A percentile compares a stretch with the other conserved stretches of the same genome.
Evolutionary conservation across 164 flowering plant genomes (phyloP).

Genomic region (Tinospora cordifolia): DNA sequence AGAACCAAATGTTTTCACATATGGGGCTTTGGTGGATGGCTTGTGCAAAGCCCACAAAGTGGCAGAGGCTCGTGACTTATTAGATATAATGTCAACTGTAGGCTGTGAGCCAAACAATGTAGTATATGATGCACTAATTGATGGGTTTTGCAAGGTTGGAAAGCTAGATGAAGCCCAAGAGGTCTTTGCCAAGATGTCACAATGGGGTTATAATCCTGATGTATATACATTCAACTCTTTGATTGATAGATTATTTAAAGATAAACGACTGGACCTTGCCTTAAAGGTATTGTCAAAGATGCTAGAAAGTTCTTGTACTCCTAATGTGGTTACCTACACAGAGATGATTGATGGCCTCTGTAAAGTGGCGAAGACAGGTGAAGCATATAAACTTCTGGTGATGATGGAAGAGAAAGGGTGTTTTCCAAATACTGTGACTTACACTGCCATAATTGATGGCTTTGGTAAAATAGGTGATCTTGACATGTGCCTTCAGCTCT

Average conservation of each 20-base stretch:
- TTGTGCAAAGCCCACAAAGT: constrained; percentile 79
- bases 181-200: constrained; percentile 63
- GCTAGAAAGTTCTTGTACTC: constrained; percentile 73
- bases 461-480: constrained; percentile 72
- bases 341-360: constrained; percentile 88
- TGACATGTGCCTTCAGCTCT: constrained; percentile 56
- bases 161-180: constrained; percentile 80
- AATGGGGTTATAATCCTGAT: constrained; percentile 56
- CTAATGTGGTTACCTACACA: constrained; percentile 85
- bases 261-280: constrained; percentile 76
- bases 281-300: constrained; percentile 72
- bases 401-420: constrained; percentile 94
- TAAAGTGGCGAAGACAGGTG: constrained; percentile 79
- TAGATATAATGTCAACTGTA: constrained; percentile 51
- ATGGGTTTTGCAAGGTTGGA: constrained; percentile 89
- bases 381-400: constrained; percentile 65
- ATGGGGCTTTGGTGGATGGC: constrained; percentile 91
- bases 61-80: constrained; percentile 58
- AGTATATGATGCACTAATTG: constrained; percentile 87
- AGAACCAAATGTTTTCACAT: constrained; percentile 73
- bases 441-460: constrained; percentile 92
- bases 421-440: constrained; percentile 81
- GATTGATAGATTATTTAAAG: constrained; percentile 77
- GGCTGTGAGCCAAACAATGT: constrained; percentile 76
- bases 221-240: constrained; percentile 74